Percentiles rank a stretch among this genome's conserved stretches.
phyloP scores from a whole-genome alignment of 2,329 filamentous ascomycete species.

The Fusarium gaditjirri region DNA sequence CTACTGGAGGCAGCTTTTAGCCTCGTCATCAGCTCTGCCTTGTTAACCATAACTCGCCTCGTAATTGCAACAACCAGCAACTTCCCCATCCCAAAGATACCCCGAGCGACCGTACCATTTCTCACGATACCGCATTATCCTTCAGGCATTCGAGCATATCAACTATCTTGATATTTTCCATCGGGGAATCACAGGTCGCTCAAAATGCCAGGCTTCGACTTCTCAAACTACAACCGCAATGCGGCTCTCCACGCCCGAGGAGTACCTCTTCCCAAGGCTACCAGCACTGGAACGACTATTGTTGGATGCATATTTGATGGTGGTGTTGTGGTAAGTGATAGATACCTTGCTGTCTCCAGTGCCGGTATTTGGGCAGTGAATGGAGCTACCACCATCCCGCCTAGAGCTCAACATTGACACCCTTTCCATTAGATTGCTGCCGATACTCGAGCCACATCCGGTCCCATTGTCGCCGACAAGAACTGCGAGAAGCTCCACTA shows the following conservation, averaged over 20 bases:
- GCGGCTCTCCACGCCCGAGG: constrained; percentile 92
- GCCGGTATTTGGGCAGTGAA: neutral
- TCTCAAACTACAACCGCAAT: constrained; percentile 99
- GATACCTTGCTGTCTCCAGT: neutral
- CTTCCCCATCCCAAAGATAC: constrained; percentile 40
- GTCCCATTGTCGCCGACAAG: constrained; percentile 99
- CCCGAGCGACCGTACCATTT: constrained; percentile 25
- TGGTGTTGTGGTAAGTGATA: constrained; percentile 82
- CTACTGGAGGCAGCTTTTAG: constrained; percentile 61
- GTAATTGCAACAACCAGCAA: constrained; percentile 29
- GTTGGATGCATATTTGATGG: constrained; percentile 97
- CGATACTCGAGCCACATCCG: constrained; percentile 96
- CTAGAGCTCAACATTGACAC: constrained; percentile 30
- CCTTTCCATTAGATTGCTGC: constrained; percentile 79
- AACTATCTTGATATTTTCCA: constrained; percentile 15
- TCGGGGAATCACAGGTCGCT: constrained; percentile 28
- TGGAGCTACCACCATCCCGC: constrained; percentile 9
- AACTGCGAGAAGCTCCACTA: constrained; percentile 99
- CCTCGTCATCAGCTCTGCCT: constrained; percentile 64
- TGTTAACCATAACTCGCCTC: constrained; percentile 39
- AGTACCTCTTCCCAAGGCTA: constrained; percentile 95
- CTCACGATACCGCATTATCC: constrained; percentile 9
- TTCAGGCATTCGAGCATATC: neutral
- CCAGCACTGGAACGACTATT: constrained; percentile 98
- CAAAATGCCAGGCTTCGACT: constrained; percentile 97